phyloP scores from a whole-genome alignment of 139 green algal species.

The Chlamydomonas sp. region DNA sequence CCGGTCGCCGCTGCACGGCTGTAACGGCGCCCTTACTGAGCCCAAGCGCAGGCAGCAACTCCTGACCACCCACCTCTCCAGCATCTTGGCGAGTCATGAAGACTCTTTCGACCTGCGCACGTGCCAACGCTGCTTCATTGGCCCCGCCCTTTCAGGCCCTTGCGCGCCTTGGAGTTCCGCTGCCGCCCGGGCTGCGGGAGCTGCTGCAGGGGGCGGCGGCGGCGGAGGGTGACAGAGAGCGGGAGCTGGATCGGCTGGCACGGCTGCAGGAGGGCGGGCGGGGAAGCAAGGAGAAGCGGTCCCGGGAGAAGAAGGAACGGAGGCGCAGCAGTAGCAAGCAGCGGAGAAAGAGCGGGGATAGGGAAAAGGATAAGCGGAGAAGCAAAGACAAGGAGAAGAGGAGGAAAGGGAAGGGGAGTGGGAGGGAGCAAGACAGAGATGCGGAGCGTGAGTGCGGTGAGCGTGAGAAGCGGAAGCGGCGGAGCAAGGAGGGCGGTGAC shows the following conservation, averaged over 20 bases:
- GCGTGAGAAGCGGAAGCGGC: neutral
- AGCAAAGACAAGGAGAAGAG: neutral
- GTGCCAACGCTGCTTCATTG: neutral
- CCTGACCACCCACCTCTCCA: neutral
- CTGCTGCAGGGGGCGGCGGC: neutral
- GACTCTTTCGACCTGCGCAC: neutral
- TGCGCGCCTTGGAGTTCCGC: neutral
- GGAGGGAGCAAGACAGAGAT: neutral
- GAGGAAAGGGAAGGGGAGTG: neutral
- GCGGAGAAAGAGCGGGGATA: neutral
- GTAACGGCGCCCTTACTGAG: too few relatives aligned
- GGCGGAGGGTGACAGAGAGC: neutral
- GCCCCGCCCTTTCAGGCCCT: neutral
- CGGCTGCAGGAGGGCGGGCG: neutral
- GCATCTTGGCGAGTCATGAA: neutral
- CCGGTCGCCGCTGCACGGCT: too few relatives aligned
- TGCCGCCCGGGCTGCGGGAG: neutral
- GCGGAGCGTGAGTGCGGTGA: neutral
- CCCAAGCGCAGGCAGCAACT: too few relatives aligned
- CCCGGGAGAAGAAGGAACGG: neutral
- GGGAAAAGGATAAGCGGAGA: neutral
- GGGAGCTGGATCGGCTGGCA: neutral
- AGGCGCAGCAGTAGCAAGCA: constrained; percentile 16
- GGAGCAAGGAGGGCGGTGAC: neutral
- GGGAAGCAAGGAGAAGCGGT: neutral